phyloP scores from a whole-genome alignment of 192 early-diverging fungal species.

The Podila minutissima region DNA sequence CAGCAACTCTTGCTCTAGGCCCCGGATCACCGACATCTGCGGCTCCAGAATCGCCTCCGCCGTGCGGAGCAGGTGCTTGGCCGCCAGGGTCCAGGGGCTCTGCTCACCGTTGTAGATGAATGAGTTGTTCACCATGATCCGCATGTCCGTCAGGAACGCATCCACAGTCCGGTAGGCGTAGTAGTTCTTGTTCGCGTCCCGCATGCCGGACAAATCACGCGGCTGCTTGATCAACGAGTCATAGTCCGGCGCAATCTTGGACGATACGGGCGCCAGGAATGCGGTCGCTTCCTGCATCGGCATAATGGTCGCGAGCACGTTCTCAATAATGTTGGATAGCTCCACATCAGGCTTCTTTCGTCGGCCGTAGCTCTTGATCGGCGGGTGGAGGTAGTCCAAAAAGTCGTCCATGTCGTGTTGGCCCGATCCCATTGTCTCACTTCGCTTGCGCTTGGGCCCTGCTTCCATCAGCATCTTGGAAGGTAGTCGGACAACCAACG shows the following conservation, averaged over 20 bases:
- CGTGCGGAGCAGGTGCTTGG: constrained; percentile 40
- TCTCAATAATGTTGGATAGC: constrained; percentile 57
- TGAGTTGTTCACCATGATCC: constrained; percentile 63
- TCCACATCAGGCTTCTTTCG: constrained; percentile 60
- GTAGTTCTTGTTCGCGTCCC: constrained; percentile 57
- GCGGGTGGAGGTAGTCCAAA: constrained; percentile 52
- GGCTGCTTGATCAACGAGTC: constrained; percentile 61
- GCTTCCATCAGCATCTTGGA: constrained; percentile 42
- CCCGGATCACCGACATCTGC: constrained; percentile 38
- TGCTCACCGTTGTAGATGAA: constrained; percentile 60
- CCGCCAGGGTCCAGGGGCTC: constrained; percentile 58
- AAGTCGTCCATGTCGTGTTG: constrained; percentile 42
- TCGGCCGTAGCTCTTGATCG: constrained; percentile 58
- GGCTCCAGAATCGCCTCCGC: constrained; percentile 48
- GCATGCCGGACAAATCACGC: constrained; percentile 62
- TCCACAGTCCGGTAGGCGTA: constrained; percentile 57
- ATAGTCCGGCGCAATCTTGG: constrained; percentile 61
- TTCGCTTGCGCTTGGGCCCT: constrained; percentile 46
- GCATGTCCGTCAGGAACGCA: constrained; percentile 62
- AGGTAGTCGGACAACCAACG: constrained; percentile 35
- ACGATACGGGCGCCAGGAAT: constrained; percentile 61
- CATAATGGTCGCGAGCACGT: constrained; percentile 52
- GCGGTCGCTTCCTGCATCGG: constrained; percentile 55
- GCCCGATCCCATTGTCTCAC: constrained; percentile 21
- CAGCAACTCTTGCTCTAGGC: constrained; percentile 38